phyloP scores from a whole-genome alignment of 2,329 filamentous ascomycete genomes.

The Aspergillus fijiensis region DNA sequence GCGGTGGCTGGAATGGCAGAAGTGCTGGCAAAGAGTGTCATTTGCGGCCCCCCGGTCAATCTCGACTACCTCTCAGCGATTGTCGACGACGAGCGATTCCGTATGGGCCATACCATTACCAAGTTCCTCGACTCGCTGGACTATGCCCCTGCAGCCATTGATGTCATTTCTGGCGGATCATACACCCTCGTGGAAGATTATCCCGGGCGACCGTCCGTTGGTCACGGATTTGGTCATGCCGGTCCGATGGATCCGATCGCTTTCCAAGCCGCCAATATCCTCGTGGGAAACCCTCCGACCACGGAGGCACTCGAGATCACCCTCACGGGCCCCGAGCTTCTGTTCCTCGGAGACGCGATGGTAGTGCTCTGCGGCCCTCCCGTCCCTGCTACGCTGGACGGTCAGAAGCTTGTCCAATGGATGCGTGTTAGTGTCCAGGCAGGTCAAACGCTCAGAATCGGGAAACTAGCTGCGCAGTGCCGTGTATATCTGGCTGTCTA shows the following conservation, averaged over 20 bases:
- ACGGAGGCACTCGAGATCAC: constrained; percentile 62
- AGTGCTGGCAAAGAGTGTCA: too few species aligned
- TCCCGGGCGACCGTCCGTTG: too few species aligned
- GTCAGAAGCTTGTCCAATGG: constrained; percentile 54
- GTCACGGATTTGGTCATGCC: too few species aligned
- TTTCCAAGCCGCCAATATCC: constrained; percentile 58
- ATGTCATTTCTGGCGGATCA: too few species aligned
- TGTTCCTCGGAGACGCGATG: constrained; percentile 55
- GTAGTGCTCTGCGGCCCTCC: constrained; percentile 59
- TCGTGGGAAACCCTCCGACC: constrained; percentile 56
- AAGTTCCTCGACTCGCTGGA: too few species aligned
- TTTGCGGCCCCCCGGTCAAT: too few species aligned
- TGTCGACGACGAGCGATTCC: too few species aligned
- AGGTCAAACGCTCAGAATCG: constrained; percentile 56
- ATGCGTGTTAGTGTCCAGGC: constrained; percentile 51
- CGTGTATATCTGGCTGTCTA: constrained; percentile 59
- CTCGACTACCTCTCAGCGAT: too few species aligned
- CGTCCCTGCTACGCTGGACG: constrained; percentile 55
- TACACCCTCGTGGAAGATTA: too few species aligned
- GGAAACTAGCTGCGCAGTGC: constrained; percentile 51
- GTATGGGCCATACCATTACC: too few species aligned
- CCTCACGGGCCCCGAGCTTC: constrained; percentile 58
- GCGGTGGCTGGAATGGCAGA: too few species aligned
- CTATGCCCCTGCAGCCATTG: too few species aligned
- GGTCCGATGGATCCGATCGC: constrained; percentile 64